Percentiles rank a stretch among this genome's conserved stretches.
phyloP scores from a whole-genome alignment of 768 basidiomycete species.

The Rhodocollybia butyracea region DNA sequence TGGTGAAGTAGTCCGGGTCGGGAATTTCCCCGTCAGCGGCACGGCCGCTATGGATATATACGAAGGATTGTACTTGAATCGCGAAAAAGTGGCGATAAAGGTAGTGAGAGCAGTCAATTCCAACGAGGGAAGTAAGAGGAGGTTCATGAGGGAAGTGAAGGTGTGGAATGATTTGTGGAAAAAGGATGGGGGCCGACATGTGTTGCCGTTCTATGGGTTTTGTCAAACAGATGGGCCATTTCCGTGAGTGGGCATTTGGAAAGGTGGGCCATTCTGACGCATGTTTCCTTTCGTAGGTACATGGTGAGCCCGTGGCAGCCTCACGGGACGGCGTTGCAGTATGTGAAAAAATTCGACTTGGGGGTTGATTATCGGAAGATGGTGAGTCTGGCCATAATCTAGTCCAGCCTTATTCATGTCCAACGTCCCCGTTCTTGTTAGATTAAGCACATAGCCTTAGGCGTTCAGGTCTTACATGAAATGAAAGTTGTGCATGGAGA shows the following conservation, averaged over 20 bases:
- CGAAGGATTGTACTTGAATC: conserved; percentile 50
- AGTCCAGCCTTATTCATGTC: not conserved
- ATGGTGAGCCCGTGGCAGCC: conserved; percentile 59
- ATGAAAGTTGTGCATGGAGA: conserved; percentile 31
- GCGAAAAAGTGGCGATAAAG: conserved; percentile 57
- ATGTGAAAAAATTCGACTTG: conserved; percentile 36
- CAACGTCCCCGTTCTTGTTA: conserved; percentile 14
- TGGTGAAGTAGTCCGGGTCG: conserved; percentile 50
- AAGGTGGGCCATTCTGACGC: not conserved
- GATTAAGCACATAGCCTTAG: conserved; percentile 45
- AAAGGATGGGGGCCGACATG: conserved; percentile 45
- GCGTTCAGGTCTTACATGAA: conserved; percentile 45
- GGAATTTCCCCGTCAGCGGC: conserved; percentile 47
- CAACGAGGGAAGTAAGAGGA: conserved; percentile 41
- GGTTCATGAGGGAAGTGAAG: conserved; percentile 50
- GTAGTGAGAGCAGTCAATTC: conserved; percentile 49
- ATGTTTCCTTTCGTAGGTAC: conserved; percentile 30
- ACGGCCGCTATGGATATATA: conserved; percentile 52
- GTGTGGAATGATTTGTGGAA: conserved; percentile 57
- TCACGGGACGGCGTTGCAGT: conserved; percentile 48
- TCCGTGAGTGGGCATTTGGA: conserved; percentile 32
- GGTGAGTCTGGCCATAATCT: conserved; percentile 27
- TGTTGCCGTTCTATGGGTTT: conserved; percentile 58
- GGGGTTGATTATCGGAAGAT: conserved; percentile 39
- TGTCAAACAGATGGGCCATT: conserved; percentile 55